Percentiles rank a stretch among this genome's conserved stretches.
Conservation (phyloP, 2,329 filamentous ascomycete genomes). For the Elsinoe batatas region DNA sequence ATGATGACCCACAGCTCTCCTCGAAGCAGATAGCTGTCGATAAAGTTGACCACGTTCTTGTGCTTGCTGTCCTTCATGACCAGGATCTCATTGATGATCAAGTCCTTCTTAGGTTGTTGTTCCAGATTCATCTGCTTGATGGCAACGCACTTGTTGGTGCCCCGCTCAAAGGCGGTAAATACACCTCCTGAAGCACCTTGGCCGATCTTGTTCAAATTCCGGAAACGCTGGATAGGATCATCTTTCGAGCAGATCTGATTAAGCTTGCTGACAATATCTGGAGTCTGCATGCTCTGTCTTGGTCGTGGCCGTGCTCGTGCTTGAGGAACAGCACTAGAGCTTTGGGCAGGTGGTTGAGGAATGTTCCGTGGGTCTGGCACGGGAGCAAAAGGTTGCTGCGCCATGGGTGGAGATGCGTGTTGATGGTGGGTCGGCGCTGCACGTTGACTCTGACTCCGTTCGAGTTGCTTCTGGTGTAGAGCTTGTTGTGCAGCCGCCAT, state of each 20-base stretch:
- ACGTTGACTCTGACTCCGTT: conserved; percentile 64
- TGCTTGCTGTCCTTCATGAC: conserved; percentile 99
- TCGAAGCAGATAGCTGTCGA: conserved; percentile 85
- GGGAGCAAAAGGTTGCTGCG: conserved; percentile 41
- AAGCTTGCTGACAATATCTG: conserved; percentile 74
- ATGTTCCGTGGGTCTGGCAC: conserved; percentile 34
- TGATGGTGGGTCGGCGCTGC: conserved; percentile 22
- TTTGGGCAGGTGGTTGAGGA: conserved; percentile 35
- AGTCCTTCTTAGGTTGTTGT: conserved; percentile 95
- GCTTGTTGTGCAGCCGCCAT: conserved; percentile 71
- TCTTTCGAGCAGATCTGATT: conserved; percentile 84
- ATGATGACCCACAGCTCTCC: conserved; percentile 98
- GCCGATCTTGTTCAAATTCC: conserved; percentile 84
- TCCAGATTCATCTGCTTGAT: conserved; percentile 99
- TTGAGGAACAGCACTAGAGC: conserved; percentile 43
- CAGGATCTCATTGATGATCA: conserved; percentile 98
- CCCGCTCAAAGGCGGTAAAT: conserved; percentile 78
- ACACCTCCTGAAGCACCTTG: conserved; percentile 96
- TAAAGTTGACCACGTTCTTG: conserved; percentile 98
- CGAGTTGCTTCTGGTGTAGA: conserved; percentile 55
- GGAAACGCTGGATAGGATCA: conserved; percentile 81
- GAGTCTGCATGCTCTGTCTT: conserved; percentile 57
- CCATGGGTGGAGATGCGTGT: conserved; percentile 30
- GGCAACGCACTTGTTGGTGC: conserved; percentile 77
- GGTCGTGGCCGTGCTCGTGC: conserved; percentile 66